Evolutionary conservation across 345 rosid genomes (phyloP), one percentile per base, ranked within the genome.

Genomic region (Dovyalis caffra): DNA sequence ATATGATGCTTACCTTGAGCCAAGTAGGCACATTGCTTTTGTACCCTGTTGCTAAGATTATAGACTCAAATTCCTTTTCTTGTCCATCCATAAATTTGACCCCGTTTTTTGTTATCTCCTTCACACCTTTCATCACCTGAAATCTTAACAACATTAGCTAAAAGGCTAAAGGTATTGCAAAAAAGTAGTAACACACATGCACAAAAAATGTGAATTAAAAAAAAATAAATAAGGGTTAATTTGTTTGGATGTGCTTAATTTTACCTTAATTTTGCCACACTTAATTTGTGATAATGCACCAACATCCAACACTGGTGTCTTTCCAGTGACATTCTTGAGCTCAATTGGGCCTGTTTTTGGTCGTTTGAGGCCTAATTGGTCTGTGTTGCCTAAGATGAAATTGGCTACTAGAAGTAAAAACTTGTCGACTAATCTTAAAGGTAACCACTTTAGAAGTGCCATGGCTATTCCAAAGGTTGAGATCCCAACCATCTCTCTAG

Each of bases 1-100:
- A 35, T 25, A 16, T 45, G 32, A 45, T 51, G 78, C 26, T 76
- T 82, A 95, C 99, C 96, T 86, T 85, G 77, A 95, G 95, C 99
- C 99, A 95, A 84, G 81, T 75, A 70, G 97, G 93, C 38, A 95
- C 99, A 15, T 85, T 95, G 86, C 99, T 95, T 80, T 83, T 89
- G 81, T 91, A 95, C 23, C 99, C 99, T 34, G 99, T 95, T 56
- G 99, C 99, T 40, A 95, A 78, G 37, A 95, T 87, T 74, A 95
- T 85, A 21, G 98, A 78, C 83, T 91, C 97, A 71, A 95, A 85
- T 65, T 81, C 87, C 79, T 76, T 81, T 56, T 92, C 97, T 85
- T 88, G 87, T 61, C 96, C 97, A 81, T 95, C 89, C 77, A 82
- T n/a, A 72, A 95, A 95, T 82, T 83, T 93, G 15, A 88, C 97